phyloP scores from a whole-genome alignment of 1,284 basidiomycete species.

The Golubevia pallescens region DNA sequence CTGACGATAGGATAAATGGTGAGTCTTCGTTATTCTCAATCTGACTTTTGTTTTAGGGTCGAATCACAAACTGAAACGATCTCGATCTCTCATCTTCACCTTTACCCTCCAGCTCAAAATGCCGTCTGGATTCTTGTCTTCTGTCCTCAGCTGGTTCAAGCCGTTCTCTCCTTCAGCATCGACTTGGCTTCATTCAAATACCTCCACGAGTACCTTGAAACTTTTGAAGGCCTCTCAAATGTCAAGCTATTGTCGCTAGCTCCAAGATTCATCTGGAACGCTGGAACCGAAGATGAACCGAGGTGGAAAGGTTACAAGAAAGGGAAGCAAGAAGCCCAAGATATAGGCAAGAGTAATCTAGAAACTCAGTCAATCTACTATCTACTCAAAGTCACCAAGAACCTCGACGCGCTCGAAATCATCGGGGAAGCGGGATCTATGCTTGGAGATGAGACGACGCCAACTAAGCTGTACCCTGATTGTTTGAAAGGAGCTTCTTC shows the following conservation, averaged over 20 bases:
- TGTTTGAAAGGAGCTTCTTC: too few species aligned
- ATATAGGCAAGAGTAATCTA: background rate
- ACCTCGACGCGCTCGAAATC: too few species aligned
- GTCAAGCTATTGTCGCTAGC: background rate
- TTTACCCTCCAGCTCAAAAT: background rate
- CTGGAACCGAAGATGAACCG: background rate
- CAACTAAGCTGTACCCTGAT: too few species aligned
- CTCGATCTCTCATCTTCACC: too few species aligned
- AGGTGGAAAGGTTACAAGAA: background rate
- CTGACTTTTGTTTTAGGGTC: too few species aligned
- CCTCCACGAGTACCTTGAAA: background rate
- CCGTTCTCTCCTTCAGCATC: background rate
- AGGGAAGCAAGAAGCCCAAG: background rate
- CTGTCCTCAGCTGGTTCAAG: background rate
- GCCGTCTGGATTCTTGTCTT: background rate
- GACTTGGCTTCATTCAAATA: background rate
- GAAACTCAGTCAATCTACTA: background rate
- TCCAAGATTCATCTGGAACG: background rate
- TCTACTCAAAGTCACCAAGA: too few species aligned
- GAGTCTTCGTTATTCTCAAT: too few species aligned
- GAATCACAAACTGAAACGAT: too few species aligned
- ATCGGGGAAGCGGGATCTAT: too few species aligned
- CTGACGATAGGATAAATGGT: too few species aligned
- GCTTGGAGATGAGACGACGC: too few species aligned
- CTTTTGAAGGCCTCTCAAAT: background rate